phyloP scores from a whole-genome alignment of 202 grass and related monocot genomes.

The Miscanthus sacchariflorus region DNA sequence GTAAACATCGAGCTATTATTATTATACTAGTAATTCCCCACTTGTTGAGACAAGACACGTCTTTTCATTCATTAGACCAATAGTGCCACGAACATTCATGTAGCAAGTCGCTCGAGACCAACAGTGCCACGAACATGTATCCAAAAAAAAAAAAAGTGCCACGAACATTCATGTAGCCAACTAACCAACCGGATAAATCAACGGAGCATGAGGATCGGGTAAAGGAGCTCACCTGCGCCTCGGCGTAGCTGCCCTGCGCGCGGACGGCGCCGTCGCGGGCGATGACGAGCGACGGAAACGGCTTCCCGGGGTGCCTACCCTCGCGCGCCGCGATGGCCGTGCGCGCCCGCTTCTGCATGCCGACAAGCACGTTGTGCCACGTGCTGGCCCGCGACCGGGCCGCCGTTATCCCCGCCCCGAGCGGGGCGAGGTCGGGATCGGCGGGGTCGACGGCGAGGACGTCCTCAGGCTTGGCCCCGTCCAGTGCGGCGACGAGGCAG shows the following conservation, averaged over 20 bases:
- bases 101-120: not conserved
- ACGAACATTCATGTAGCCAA: not conserved
- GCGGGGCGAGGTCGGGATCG: conserved; percentile 71
- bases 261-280: conserved; percentile 57
- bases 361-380: conserved; percentile 92
- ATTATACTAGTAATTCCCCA: conserved; percentile 19
- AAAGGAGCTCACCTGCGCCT: conserved; percentile 78
- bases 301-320: conserved; percentile 59
- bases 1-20: not conserved
- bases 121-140: too few relatives aligned
- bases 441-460: conserved; percentile 66
- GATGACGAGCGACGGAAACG: conserved; percentile 93
- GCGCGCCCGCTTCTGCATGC: conserved; percentile 93
- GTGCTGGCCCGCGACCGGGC: conserved; percentile 73
- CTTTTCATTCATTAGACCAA: conserved; percentile 25
- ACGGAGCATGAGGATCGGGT: not conserved
- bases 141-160: not conserved
- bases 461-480: conserved; percentile 79
- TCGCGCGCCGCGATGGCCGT: conserved; percentile 62
- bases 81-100: not conserved
- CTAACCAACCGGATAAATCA: not conserved
- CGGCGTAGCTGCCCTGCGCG: conserved; percentile 83
- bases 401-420: conserved; percentile 48
- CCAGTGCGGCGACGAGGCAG: conserved; percentile 73
- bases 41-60: conserved; percentile 32